A percentile compares a stretch with the other conserved stretches of the same genome.
phyloP scores from a whole-genome alignment of 805 yeast genomes.

The Maudiozyma pseudohumilis region DNA sequence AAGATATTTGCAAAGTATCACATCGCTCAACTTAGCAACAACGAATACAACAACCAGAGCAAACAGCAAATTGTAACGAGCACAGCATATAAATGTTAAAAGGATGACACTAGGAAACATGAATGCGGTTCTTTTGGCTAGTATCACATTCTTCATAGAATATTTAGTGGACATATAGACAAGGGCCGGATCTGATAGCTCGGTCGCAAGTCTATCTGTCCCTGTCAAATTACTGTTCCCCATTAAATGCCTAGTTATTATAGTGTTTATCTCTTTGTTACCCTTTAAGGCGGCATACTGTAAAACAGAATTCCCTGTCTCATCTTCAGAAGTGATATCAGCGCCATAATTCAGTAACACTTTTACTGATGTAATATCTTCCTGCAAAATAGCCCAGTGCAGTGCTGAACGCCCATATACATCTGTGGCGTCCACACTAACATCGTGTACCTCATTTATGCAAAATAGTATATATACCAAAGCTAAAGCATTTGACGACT shows the following conservation, averaged over 20 bases:
- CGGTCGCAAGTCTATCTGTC: background rate
- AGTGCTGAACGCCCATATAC: constrained; percentile 63
- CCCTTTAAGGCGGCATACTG: constrained; percentile 81
- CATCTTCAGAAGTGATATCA: constrained; percentile 47
- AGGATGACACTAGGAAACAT: background rate
- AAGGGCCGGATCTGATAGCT: constrained; percentile 30
- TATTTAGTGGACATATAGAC: constrained; percentile 32
- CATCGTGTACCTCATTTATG: constrained; percentile 13
- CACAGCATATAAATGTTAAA: too few species aligned
- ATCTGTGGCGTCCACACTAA: constrained; percentile 58
- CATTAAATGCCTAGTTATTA: constrained; percentile 16
- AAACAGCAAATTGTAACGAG: background rate
- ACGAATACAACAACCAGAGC: background rate
- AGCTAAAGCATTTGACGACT: constrained; percentile 79
- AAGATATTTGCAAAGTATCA: constrained; percentile 30
- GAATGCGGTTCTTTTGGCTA: background rate
- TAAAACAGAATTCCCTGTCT: constrained; percentile 59
- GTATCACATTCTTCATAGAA: constrained; percentile 37
- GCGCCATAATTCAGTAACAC: constrained; percentile 64
- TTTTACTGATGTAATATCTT: constrained; percentile 67
- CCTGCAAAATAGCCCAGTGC: constrained; percentile 94
- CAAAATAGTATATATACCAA: constrained; percentile 54
- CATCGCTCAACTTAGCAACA: background rate
- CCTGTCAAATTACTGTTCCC: constrained; percentile 13
- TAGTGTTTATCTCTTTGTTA: constrained; percentile 47